Conservation (phyloP, 1,284 basidiomycete genomes). For the Chalciporus sp. region DNA sequence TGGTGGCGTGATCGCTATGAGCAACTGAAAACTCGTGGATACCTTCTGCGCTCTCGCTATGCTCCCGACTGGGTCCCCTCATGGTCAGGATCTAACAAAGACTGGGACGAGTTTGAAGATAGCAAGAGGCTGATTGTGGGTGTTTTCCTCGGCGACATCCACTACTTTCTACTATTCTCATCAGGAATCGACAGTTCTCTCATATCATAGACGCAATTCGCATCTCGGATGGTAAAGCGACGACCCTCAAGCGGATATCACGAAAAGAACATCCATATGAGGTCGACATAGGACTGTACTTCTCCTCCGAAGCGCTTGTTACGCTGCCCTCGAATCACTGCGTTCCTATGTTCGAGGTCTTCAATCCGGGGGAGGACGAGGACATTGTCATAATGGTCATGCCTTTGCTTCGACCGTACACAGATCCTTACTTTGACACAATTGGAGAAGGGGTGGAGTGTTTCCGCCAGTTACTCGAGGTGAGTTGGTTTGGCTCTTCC, state of each 20-base stretch:
- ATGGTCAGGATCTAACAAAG: conserved; percentile 15
- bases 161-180: neutral
- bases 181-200: neutral
- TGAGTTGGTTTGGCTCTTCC: conserved; percentile 2
- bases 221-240: conserved; percentile 19
- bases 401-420: conserved; percentile 27
- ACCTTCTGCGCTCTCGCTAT: conserved; percentile 29
- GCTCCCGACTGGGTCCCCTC: conserved; percentile 31
- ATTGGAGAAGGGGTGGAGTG: conserved; percentile 35
- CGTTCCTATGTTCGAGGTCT: conserved; percentile 31
- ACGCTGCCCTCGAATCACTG: conserved; percentile 27
- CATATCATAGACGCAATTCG: neutral
- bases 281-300: conserved; percentile 16
- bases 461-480: conserved; percentile 37
- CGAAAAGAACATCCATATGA: conserved; percentile 16
- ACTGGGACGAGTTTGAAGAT: conserved; percentile 6
- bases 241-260: conserved; percentile 26
- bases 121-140: neutral
- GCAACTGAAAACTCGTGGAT: conserved; percentile 13
- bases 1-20: too few species aligned
- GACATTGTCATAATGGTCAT: conserved; percentile 28
- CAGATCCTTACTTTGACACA: conserved; percentile 28
- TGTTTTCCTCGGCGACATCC: neutral
- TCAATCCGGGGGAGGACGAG: conserved; percentile 14
- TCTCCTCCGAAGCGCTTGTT: conserved; percentile 10